These are phyloP conservation scores for Herpomyces periplanetae DNA, from an alignment of 2,329 filamentous ascomycete genomes.

Conservation along the genomic window DNA sequence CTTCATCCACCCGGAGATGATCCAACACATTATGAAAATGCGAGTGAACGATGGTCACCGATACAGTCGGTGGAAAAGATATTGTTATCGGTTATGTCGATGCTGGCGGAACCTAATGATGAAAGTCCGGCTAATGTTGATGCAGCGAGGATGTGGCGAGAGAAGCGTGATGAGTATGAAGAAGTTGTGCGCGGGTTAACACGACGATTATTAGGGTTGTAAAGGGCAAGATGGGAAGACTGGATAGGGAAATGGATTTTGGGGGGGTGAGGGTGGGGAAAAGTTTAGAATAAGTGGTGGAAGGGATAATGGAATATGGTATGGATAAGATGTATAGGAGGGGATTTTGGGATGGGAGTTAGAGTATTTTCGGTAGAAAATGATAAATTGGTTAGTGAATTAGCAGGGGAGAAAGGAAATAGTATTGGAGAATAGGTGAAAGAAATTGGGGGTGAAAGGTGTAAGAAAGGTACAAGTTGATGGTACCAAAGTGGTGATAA, in stretches of 20 bases:
- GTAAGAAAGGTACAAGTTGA: too few species aligned
- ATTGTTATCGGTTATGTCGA: conserved; percentile 80
- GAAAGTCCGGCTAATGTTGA: conserved; percentile 88
- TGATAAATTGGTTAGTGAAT: too few species aligned
- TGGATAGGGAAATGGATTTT: not conserved
- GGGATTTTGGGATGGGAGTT: not conserved
- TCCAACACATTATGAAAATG: conserved; percentile 90
- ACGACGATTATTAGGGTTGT: conserved; percentile 33
- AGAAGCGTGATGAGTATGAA: conserved; percentile 47
- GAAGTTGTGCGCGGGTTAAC: conserved; percentile 47
- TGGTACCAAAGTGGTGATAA: too few species aligned
- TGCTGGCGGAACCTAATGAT: conserved; percentile 87
- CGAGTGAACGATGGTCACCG: conserved; percentile 74
- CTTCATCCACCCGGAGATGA: conserved; percentile 83
- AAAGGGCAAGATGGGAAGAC: conserved; percentile 5
- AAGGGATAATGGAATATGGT: not conserved
- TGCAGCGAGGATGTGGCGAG: conserved; percentile 81
- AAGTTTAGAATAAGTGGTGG: not conserved
- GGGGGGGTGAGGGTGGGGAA: not conserved
- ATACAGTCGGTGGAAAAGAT: conserved; percentile 97
- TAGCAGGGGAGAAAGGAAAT: too few species aligned
- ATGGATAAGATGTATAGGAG: not conserved
- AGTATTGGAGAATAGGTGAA: too few species aligned
- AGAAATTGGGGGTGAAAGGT: too few species aligned
- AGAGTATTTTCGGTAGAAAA: too few species aligned